Evolutionary conservation across 108 stramenopile species (phyloP).

Genomic region (Cylindrotheca closterium): DNA sequence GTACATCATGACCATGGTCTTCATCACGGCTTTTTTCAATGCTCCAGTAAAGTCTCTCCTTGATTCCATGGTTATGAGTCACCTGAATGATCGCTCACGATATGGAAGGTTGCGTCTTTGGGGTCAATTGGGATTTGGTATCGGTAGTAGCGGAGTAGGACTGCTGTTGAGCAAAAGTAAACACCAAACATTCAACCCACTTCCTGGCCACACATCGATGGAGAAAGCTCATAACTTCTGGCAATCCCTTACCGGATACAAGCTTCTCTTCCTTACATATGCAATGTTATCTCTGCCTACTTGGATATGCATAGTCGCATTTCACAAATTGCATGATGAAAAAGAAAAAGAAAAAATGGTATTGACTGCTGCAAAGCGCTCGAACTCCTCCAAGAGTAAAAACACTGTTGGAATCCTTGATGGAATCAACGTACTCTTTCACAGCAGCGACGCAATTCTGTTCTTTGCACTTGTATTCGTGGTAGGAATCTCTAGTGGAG

Average conservation of each 20-base stretch:
- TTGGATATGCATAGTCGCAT: constrained; percentile 63
- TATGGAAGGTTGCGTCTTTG: constrained; percentile 92
- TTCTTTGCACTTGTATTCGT: constrained; percentile 89
- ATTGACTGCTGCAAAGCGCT: not conserved
- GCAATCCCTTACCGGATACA: constrained; percentile 67
- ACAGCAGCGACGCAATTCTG: constrained; percentile 84
- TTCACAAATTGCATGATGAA: constrained; percentile 49
- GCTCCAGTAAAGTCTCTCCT: constrained; percentile 94
- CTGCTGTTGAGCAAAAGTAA: constrained; percentile 39
- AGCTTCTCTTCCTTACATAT: constrained; percentile 68
- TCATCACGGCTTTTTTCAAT: constrained; percentile 88
- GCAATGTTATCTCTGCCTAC: constrained; percentile 72
- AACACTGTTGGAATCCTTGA: constrained; percentile 46
- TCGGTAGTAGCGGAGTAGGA: constrained; percentile 77
- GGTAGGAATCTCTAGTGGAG: constrained; percentile 86
- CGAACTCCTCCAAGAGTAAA: constrained; percentile 4
- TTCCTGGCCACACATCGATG: constrained; percentile 10
- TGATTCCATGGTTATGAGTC: constrained; percentile 87
- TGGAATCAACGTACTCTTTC: constrained; percentile 67
- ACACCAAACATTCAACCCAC: constrained; percentile 13
- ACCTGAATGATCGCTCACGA: constrained; percentile 61
- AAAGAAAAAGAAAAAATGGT: constrained; percentile 11
- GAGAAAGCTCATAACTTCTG: constrained; percentile 35
- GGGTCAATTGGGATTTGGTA: constrained; percentile 95
- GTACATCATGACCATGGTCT: constrained; percentile 75